Evolutionary conservation across 805 yeast species (phyloP).

Genomic region (Cyberlindnera suaveolens): DNA sequence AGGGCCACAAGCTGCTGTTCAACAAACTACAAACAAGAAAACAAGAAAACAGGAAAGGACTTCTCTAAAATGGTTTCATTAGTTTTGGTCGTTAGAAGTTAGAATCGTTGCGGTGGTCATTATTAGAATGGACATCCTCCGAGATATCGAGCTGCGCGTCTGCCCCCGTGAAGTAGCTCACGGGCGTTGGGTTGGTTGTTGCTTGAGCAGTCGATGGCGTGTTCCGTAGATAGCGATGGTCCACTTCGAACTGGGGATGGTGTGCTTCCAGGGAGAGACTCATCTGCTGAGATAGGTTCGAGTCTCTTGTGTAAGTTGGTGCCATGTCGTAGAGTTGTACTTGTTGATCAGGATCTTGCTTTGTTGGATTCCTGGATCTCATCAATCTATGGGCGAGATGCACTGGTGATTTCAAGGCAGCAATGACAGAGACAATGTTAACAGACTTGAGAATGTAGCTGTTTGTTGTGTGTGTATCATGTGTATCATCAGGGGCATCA

Average conservation of each 20-base stretch:
- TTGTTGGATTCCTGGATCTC: not conserved
- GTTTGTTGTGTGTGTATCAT: conserved; percentile 1
- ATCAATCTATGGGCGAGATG: conserved; percentile 1
- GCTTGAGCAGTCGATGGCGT: conserved; percentile 21
- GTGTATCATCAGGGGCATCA: conserved; percentile 6
- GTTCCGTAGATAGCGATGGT: conserved; percentile 21
- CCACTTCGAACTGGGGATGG: conserved; percentile 23
- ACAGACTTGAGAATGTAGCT: conserved; percentile 16
- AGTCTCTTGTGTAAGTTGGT: conserved; percentile 2
- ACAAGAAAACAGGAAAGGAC: no score
- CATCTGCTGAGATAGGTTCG: conserved; percentile 8
- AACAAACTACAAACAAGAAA: no score
- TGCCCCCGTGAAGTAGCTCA: conserved; percentile 9
- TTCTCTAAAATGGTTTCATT: no score
- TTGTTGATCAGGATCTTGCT: not conserved
- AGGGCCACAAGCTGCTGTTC: not conserved
- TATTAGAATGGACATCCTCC: not conserved
- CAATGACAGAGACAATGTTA: conserved; percentile 13
- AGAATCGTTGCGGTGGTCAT: not conserved
- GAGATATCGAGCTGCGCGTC: not conserved
- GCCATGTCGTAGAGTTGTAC: not conserved
- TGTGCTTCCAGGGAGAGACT: conserved; percentile 18
- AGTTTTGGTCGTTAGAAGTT: no score
- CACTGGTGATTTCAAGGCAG: conserved; percentile 6
- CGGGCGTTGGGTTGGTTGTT: conserved; percentile 6